These are phyloP conservation scores for Fusarium fujikuroi DNA, from an alignment of 2,329 filamentous ascomycete species.

Conservation along the genomic window DNA sequence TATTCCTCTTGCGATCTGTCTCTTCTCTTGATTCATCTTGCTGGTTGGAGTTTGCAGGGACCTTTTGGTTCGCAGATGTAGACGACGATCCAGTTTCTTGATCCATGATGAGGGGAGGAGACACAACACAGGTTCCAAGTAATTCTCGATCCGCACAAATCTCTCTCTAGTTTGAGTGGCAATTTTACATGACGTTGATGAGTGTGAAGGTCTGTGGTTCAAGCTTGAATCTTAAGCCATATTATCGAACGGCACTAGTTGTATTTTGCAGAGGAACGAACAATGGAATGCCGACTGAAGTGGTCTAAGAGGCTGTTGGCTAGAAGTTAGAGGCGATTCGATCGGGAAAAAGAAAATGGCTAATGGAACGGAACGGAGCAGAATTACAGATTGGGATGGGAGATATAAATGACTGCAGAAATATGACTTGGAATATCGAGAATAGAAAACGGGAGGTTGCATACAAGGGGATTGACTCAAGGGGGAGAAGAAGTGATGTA, in stretches of 20 bases:
- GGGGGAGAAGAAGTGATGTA: conserved; percentile 3
- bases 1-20: conserved; percentile 57
- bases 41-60: conserved; percentile 48
- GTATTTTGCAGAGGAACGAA: conserved; percentile 1
- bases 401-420: not conserved
- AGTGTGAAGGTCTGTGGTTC: not conserved
- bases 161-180: conserved; percentile 3
- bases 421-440: not conserved
- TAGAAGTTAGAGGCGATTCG: conserved; percentile 13
- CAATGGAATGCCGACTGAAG: conserved; percentile 4
- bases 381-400: conserved; percentile 1
- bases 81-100: conserved; percentile 15
- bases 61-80: conserved; percentile 21
- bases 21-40: conserved; percentile 55
- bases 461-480: conserved; percentile 6
- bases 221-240: conserved; percentile 17
- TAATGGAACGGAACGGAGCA: not conserved
- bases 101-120: conserved; percentile 31
- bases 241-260: conserved; percentile 10
- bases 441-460: conserved; percentile 12
- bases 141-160: conserved; percentile 26
- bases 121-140: not conserved
- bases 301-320: conserved; percentile 1
- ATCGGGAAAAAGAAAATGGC: not conserved
- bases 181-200: conserved; percentile 39